Conservation (phyloP, 2,329 filamentous ascomycete genomes). For the Phymatotrichopsis omnivora region DNA sequence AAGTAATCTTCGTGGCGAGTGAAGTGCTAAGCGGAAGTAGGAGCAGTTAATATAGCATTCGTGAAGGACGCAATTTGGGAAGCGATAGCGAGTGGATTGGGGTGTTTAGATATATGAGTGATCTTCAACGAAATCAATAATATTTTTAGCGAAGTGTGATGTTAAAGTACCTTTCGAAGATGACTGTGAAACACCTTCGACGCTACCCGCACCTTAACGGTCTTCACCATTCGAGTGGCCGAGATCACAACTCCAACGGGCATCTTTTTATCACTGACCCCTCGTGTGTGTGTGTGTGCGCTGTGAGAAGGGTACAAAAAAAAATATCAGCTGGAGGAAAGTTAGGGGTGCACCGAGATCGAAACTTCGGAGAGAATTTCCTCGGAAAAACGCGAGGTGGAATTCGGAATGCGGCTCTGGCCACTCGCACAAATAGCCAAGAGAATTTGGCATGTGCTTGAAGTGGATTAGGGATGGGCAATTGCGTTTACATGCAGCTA, state of each 20-base stretch:
- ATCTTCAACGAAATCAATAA: background rate
- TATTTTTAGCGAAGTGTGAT: background rate
- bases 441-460: too few relatives aligned
- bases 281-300: too few relatives aligned
- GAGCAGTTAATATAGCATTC: background rate
- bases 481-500: too few relatives aligned
- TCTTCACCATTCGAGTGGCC: slow-evolving; percentile 17
- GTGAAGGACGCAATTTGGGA: background rate
- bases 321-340: too few relatives aligned
- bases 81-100: background rate
- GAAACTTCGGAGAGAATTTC: too few relatives aligned
- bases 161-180: slow-evolving; percentile 21
- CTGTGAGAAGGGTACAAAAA: too few relatives aligned
- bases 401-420: too few relatives aligned
- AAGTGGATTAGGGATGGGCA: too few relatives aligned
- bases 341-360: too few relatives aligned
- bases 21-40: slow-evolving; percentile 11
- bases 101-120: background rate
- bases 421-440: too few relatives aligned
- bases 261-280: too few relatives aligned
- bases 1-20: slow-evolving; percentile 13
- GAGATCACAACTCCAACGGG: slow-evolving; percentile 24
- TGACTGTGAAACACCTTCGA: slow-evolving; percentile 17
- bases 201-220: slow-evolving; percentile 23
- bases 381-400: too few relatives aligned